Evolutionary conservation across 2,329 filamentous ascomycete genomes (phyloP).

Genomic region (Cryphonectria naterciae): DNA sequence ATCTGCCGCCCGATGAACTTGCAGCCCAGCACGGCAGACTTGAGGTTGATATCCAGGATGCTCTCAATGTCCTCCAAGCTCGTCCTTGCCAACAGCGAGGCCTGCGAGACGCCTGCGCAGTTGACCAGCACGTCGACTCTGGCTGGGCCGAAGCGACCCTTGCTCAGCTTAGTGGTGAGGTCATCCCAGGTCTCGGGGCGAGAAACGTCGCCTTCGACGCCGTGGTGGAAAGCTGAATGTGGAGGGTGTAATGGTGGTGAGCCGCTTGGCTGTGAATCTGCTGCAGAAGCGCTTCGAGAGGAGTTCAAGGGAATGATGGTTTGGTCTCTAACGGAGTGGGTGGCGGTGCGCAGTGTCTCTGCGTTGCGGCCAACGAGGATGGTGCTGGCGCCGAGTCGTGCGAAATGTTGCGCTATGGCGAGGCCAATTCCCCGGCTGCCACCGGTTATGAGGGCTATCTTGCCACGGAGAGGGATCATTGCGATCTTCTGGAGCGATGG

Average conservation of each 20-base stretch:
- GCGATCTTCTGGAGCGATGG: constrained; percentile 33
- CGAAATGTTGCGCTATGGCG: constrained; percentile 69
- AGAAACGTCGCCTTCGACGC: constrained; percentile 32
- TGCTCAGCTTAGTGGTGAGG: constrained; percentile 18
- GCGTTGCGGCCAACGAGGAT: constrained; percentile 65
- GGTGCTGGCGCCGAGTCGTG: constrained; percentile 61
- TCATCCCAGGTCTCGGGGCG: constrained; percentile 30
- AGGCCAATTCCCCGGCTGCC: constrained; percentile 72
- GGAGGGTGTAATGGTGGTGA: not conserved
- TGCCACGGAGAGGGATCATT: constrained; percentile 46
- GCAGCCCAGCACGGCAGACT: constrained; percentile 66
- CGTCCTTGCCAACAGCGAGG: constrained; percentile 63
- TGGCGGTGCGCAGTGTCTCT: constrained; percentile 47
- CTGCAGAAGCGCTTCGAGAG: not conserved
- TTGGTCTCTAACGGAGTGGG: constrained; percentile 39
- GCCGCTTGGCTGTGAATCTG: not conserved
- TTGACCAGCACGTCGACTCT: constrained; percentile 71
- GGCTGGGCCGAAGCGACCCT: not conserved
- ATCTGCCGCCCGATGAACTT: constrained; percentile 54
- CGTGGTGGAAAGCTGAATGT: not conserved
- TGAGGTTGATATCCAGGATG: constrained; percentile 72
- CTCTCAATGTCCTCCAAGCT: constrained; percentile 53
- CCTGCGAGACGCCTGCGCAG: constrained; percentile 74
- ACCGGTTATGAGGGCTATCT: constrained; percentile 67
- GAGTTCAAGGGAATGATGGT: not conserved